Base-by-base conservation (phyloP, 75 land plant genomes). In the Cunninghamia lanceolata region DNA sequence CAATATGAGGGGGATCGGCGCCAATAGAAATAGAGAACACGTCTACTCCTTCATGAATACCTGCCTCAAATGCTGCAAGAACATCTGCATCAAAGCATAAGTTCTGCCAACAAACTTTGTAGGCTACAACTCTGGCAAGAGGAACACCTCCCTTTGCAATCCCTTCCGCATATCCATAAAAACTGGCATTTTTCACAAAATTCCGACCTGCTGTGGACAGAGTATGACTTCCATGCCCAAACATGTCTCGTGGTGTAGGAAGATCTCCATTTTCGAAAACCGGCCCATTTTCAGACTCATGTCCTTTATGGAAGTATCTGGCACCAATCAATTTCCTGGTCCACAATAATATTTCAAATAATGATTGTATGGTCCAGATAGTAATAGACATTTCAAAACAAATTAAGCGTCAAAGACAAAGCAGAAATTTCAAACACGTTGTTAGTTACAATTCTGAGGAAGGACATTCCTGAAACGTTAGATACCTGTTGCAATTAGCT, bases 211-310 rank as follows among this genome's bases (percentile, higher is more conserved):
- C 70, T 21, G 89, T 90, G 35, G 90, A 86, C 9, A 86, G 54
- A 40, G 89, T 88, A 85, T 90, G 91, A n/a, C 89, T 76, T 53
- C 91, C 91, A 53, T 90, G 90, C 3, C 89, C 92, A 9, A 79
- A 74, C 1, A 71, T 2, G 80, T 91, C 92, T 10, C 91, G 84
- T 15, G 92, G 84, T 34, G 89, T 82, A 21, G 34, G 6, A 28
- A n/a, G 40, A 13, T 75, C 43, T 28, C n/a, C n/a, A n/a, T n/a
- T n/a, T n/a, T n/a, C n/a, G n/a, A n/a, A n/a, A n/a, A n/a, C n/a
- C n/a, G n/a, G n/a, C n/a, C 82, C 87, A 32, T 11, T 84, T n/a
- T 15, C 38, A 21, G 80, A 68, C 10, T 19, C 68, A 43, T 84
- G 71, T 17, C 87, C 89, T 40, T 52, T 73, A 52, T 40, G n/a